A percentile compares a stretch with the other conserved stretches of the same genome.
phyloP scores from a whole-genome alignment of 2,329 filamentous ascomycete genomes.

The Phialophora expanda region DNA sequence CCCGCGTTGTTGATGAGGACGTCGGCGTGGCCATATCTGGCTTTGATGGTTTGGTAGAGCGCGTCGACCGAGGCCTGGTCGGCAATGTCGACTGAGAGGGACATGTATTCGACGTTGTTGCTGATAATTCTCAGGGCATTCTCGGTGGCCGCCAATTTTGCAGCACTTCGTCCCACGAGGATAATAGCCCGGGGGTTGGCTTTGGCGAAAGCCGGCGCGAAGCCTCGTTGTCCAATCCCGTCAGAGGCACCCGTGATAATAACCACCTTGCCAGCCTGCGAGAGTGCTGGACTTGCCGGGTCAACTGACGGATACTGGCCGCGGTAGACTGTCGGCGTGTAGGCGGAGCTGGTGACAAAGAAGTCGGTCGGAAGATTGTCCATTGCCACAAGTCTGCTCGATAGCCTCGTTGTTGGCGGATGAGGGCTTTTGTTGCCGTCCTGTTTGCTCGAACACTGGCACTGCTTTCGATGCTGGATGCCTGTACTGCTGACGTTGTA shows the following conservation, averaged over 20 bases:
- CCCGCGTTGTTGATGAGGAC: constrained; percentile 47
- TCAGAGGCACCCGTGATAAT: constrained; percentile 52
- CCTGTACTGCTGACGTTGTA: not conserved
- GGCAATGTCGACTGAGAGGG: constrained; percentile 43
- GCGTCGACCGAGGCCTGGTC: constrained; percentile 38
- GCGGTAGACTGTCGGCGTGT: constrained; percentile 45
- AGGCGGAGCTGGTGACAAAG: constrained; percentile 34
- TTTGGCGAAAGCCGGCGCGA: constrained; percentile 47
- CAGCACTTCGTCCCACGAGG: constrained; percentile 43
- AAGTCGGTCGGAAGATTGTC: constrained; percentile 8
- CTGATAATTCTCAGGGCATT: constrained; percentile 42
- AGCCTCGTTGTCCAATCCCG: constrained; percentile 46
- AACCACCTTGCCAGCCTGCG: constrained; percentile 46
- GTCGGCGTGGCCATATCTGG: constrained; percentile 34
- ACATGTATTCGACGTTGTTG: constrained; percentile 43
- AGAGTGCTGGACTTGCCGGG: constrained; percentile 42
- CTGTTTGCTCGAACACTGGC: not conserved
- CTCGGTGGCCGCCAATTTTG: constrained; percentile 39
- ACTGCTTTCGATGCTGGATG: not conserved
- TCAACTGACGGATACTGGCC: constrained; percentile 50
- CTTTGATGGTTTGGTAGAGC: constrained; percentile 37
- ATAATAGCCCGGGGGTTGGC: constrained; percentile 46
- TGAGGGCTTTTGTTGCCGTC: not conserved
- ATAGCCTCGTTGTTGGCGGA: not conserved
- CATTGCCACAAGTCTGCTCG: not conserved